These are phyloP conservation scores for Lepraria neglecta DNA, from an alignment of 495 filamentous ascomycete genomes.

Conservation along the genomic window DNA sequence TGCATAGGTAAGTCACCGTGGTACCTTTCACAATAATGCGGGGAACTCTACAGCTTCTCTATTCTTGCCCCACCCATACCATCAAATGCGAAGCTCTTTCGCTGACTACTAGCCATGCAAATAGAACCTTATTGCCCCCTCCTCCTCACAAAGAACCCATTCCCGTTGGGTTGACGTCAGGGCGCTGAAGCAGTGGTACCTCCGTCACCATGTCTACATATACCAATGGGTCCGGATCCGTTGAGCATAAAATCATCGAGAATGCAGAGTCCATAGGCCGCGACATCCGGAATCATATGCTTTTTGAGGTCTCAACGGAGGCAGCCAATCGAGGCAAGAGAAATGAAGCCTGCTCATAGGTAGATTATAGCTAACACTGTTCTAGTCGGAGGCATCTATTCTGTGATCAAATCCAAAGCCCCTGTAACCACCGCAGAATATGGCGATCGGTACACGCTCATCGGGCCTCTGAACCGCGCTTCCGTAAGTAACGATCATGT, in stretches of 20 bases:
- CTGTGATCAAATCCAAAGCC: constrained; percentile 96
- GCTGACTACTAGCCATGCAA: neutral
- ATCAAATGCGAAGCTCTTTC: neutral
- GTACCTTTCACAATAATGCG: constrained; percentile 1
- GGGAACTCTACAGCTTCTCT: constrained; percentile 11
- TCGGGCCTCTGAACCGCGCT: constrained; percentile 85
- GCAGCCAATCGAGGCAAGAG: constrained; percentile 84
- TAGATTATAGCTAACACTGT: constrained; percentile 14
- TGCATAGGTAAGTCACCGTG: neutral
- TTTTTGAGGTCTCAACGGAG: constrained; percentile 95
- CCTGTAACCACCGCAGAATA: constrained; percentile 97
- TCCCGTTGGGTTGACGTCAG: neutral
- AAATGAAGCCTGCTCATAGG: neutral
- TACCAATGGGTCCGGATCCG: constrained; percentile 14
- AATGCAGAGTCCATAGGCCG: constrained; percentile 29
- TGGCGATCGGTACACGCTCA: constrained; percentile 92
- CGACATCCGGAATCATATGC: constrained; percentile 71
- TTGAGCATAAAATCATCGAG: constrained; percentile 14
- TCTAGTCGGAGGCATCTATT: constrained; percentile 94
- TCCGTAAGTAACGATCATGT: constrained; percentile 53
- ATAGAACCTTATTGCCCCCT: neutral
- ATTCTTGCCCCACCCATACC: neutral
- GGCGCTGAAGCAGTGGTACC: neutral
- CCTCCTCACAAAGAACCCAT: too few species aligned
- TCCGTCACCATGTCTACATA: constrained; percentile 15